Base-by-base conservation (phyloP, 805 yeast species). In the Torulaspora quercuum region DNA sequence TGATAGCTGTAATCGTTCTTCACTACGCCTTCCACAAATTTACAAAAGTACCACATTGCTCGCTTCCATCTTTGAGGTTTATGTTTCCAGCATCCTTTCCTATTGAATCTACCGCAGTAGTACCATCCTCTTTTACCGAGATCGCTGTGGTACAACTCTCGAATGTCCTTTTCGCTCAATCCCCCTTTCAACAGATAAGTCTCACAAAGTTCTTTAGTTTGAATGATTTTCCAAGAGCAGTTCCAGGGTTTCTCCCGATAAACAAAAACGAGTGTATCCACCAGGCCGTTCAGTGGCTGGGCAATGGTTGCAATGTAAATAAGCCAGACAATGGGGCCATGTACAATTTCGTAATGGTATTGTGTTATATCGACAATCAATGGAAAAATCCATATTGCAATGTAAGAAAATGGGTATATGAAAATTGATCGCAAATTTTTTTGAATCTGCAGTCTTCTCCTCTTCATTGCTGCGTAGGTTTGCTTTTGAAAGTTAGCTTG, bases 241-340 rank as follows among this genome's bases (percentile, higher is more conserved):
- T 67, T 66, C 95, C 95, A 86, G 1, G 95, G 95, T 41, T 67
- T 71, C 55, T 88, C 97, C 37, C 95, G 68, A 44, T 78, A 73
- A 22, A 82, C 63, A 55, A 85, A 88, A 7, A 87, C 95, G 11
- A 75, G 40, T 0, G 88, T 69, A 53, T 88, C 95, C 16, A 88
- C 78, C 17, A 79, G 68, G 31, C 95, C 88, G 59, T 82, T 82
- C 49, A 84, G 71, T 2, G 95, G 89, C 59, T 82, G 88, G 68
- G 80, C 76, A 47, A 79, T 78, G 0, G 92, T 82, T n/a, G 82
- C 76, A 37, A 82, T 62, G 35, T 76, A 72, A 35, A 75, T 72
- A 25, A 85, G 59, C 81, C 90, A 81, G 41, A 71, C 70, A 6
- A 74, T 67, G 2, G 82, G 76, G 1, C 76, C 74, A 41, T 71